Conservation (phyloP, 306 rosid species). For the Medicago ruthenica region DNA sequence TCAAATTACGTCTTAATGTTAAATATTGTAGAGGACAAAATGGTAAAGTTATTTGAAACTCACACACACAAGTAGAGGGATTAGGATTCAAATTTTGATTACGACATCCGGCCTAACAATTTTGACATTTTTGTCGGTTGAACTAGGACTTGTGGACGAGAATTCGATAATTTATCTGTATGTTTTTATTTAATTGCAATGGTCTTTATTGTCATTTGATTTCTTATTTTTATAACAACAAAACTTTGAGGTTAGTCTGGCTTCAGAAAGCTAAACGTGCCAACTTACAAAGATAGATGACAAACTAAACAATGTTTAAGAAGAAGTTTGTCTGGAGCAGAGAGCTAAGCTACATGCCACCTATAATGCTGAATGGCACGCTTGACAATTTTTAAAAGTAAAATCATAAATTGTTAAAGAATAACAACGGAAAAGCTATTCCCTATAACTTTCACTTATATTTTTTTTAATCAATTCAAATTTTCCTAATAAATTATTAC, state of each 20-base stretch:
- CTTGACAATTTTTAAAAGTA: background rate
- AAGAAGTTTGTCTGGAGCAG: background rate
- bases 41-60: too few relatives aligned
- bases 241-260: background rate
- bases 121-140: too few relatives aligned
- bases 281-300: slow-evolving; percentile 8
- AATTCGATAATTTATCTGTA: background rate
- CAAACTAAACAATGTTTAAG: slow-evolving; percentile 6
- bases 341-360: background rate
- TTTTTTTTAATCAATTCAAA: too few relatives aligned
- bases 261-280: slow-evolving; percentile 17
- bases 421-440: background rate
- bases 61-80: too few relatives aligned
- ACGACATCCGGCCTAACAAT: too few relatives aligned
- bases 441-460: background rate
- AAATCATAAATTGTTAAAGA: background rate
- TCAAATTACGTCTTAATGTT: too few relatives aligned
- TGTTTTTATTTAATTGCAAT: background rate
- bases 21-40: too few relatives aligned
- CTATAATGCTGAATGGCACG: slow-evolving; percentile 14
- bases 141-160: too few relatives aligned
- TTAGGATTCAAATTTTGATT: too few relatives aligned
- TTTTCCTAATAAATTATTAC: too few relatives aligned
- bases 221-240: background rate
- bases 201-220: slow-evolving; percentile 1